Conservation (phyloP, 371 early-diverging fungal species). For the Phascolomyces articulosus region DNA sequence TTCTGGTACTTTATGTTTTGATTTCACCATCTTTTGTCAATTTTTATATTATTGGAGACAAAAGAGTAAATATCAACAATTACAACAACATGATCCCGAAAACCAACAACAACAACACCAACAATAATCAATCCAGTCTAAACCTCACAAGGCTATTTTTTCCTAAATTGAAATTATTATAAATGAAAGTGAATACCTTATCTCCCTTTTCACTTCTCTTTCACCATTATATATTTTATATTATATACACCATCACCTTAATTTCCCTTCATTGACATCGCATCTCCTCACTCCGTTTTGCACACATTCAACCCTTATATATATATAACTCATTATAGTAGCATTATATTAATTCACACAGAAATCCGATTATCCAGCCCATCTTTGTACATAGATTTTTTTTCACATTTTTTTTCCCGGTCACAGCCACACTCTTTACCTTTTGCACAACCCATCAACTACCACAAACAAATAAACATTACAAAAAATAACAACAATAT, state of each 20-base stretch:
- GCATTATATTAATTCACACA: background rate
- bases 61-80: background rate
- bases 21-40: conserved; percentile 57
- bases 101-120: background rate
- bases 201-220: no score
- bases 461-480: no score
- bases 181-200: background rate
- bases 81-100: background rate
- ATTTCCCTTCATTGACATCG: no score
- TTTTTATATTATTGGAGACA: conserved; percentile 27
- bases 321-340: no score
- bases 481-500: no score
- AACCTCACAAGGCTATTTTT: background rate
- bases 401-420: background rate
- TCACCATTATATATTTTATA: no score
- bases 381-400: background rate
- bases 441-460: no score
- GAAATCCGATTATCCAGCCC: background rate
- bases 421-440: background rate
- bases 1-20: conserved; percentile 60
- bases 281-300: no score
- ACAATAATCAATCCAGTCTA: background rate
- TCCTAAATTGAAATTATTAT: background rate
- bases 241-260: no score
- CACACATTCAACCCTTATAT: no score